A percentile compares a stretch with the other conserved stretches of the same genome.
These are phyloP conservation scores for Punica granatum DNA, from an alignment of 345 rosid species.

Conservation along the genomic window DNA sequence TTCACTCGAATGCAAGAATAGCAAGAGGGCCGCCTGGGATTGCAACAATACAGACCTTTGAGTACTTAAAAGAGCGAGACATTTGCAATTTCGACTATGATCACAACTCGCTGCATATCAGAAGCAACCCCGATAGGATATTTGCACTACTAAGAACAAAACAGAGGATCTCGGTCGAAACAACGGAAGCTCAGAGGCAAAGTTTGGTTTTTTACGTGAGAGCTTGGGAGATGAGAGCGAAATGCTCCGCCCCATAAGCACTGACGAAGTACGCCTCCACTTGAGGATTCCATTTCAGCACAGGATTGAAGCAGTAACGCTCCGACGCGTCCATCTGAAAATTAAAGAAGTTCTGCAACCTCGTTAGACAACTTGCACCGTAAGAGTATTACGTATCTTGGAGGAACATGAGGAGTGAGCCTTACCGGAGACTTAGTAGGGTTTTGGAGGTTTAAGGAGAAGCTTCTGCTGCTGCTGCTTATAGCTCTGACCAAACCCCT, in stretches of 20 bases:
- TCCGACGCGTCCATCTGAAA: conserved; percentile 46
- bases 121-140: too few relatives aligned
- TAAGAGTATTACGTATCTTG: neutral
- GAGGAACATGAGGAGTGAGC: conserved; percentile 1
- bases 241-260: conserved; percentile 73
- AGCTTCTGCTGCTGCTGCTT: conserved; percentile 19
- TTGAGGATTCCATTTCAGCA: conserved; percentile 69
- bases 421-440: conserved; percentile 10
- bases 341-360: neutral
- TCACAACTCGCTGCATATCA: too few relatives aligned
- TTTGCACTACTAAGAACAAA: neutral
- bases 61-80: neutral
- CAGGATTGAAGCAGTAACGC: conserved; percentile 75
- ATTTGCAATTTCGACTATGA: too few relatives aligned
- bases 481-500: conserved; percentile 40
- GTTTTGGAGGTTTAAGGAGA: conserved; percentile 18
- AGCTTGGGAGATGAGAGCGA: conserved; percentile 67
- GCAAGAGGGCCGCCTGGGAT: conserved; percentile 64
- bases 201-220: conserved; percentile 41
- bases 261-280: conserved; percentile 72
- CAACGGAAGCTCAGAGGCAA: neutral
- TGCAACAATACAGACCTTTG: neutral
- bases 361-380: neutral
- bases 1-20: conserved; percentile 90
- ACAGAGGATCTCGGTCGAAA: neutral